Evolutionary conservation across 345 rosid species (phyloP), one percentile per base, ranked within the genome.

Genomic region (Lagerstroemia speciosa): DNA sequence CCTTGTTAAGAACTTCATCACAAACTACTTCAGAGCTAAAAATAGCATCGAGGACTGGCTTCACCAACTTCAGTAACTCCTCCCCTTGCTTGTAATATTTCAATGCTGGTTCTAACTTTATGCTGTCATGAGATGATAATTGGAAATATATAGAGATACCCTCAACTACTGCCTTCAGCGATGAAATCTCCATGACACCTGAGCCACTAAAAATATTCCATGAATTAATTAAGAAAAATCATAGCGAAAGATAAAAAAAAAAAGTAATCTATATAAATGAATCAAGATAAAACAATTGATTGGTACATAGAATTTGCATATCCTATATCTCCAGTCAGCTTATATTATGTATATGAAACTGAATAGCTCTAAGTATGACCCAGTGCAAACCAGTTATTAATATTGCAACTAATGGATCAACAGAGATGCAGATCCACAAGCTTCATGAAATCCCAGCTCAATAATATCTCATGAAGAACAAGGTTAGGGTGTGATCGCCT

Each of bases 111-210:
- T 92, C 98, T 53, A 78, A 82, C 41, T 76, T 85, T 41, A 83
- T 74, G 72, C 78, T 83, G 65, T 82, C 88, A 7, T 73, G 77
- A 46, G 93, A 83, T 70, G 98, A 85, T 29, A 86, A 68, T 64
- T 79, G 82, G 29, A 85, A 79, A 78, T 89, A 88, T 19, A 85
- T 82, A n/a, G 91, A 82, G 77, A 90, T 83, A 58, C 83, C 83
- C 45, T 77, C 79, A 11, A 86, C 80, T 74, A 95, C 89, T 64
- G 71, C 83, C 79, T 85, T 89, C 77, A 91, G 69, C 60, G 82
- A 72, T 14, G 96, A 88, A 67, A 82, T 83, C 84, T 83, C 92
- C 99, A 92, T 95, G 73, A 73, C 73, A 80, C 85, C 92, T 89
- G 86, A 58, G 34, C 34, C 78, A 40, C 69, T 58, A 27, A 40